These are phyloP conservation scores for Ocimum tenuiflorum DNA, from an alignment of 257 asterid species.

Conservation along the genomic window DNA sequence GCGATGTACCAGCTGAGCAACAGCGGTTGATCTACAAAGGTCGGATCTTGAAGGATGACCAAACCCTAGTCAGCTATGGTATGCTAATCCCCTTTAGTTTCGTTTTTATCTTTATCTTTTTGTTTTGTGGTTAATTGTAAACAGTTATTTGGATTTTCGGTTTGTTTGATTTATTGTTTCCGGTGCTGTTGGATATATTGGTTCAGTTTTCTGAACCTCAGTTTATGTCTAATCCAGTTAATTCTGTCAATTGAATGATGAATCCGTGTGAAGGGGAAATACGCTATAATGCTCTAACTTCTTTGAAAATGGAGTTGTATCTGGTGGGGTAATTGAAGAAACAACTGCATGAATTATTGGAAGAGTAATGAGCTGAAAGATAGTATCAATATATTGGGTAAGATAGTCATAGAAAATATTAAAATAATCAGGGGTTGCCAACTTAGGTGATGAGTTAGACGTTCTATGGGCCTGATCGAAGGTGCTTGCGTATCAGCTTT, in stretches of 20 bases:
- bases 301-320: background rate
- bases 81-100: constrained; percentile 1
- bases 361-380: background rate
- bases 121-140: constrained; percentile 2
- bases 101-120: background rate
- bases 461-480: background rate
- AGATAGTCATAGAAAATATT: background rate
- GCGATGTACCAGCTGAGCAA: constrained; percentile 63
- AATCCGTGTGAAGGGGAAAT: background rate
- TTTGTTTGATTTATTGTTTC: constrained; percentile 10
- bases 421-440: background rate
- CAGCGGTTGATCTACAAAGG: constrained; percentile 69
- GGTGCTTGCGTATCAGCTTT: background rate
- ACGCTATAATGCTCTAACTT: background rate
- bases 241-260: background rate
- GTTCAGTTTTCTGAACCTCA: background rate
- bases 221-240: background rate
- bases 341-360: background rate
- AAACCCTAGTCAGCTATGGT: constrained; percentile 63
- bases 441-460: background rate
- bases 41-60: constrained; percentile 69
- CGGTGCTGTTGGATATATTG: constrained; percentile 1
- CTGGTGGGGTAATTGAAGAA: background rate
- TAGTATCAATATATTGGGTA: background rate
- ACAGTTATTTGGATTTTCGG: background rate